Evolutionary conservation across 352 stramenopile genomes (phyloP).

Genomic region (Globisporangium alternatum): DNA sequence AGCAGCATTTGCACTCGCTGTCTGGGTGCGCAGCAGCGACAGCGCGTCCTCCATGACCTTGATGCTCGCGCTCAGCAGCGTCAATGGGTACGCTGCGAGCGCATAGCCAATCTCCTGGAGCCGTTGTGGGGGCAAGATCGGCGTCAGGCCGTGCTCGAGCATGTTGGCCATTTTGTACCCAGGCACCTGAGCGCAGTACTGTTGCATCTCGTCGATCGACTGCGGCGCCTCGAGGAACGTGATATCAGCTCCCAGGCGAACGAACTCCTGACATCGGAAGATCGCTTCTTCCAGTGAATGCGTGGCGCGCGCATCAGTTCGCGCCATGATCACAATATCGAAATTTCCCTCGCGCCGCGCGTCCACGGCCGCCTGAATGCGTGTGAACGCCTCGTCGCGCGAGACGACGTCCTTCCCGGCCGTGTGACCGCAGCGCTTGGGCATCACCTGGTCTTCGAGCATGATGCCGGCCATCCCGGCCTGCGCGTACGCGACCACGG

Average conservation of each 20-base stretch:
- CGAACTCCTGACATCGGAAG: conserved; percentile 89
- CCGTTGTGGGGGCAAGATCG: conserved; percentile 80
- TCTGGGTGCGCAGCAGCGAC: conserved; percentile 70
- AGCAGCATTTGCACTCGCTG: neutral
- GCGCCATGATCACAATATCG: conserved; percentile 93
- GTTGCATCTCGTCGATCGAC: conserved; percentile 89
- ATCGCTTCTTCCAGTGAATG: conserved; percentile 92
- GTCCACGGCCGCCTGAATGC: conserved; percentile 89
- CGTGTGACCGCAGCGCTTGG: conserved; percentile 93
- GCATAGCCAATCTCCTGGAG: conserved; percentile 92
- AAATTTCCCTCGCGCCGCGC: conserved; percentile 81
- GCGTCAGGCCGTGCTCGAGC: conserved; percentile 92
- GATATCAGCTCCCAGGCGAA: conserved; percentile 90
- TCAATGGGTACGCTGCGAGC: conserved; percentile 92
- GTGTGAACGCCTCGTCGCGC: conserved; percentile 82
- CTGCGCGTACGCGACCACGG: conserved; percentile 88
- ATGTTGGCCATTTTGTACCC: conserved; percentile 84
- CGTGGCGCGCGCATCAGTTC: conserved; percentile 90
- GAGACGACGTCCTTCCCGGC: conserved; percentile 87
- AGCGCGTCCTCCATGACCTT: conserved; percentile 91
- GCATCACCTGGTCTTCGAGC: conserved; percentile 93
- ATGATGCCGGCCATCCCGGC: conserved; percentile 93
- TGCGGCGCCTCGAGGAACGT: conserved; percentile 94
- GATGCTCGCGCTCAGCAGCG: conserved; percentile 91
- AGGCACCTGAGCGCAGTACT: conserved; percentile 87